Base-by-base conservation (phyloP, 2,329 filamentous ascomycete species). In the Dactylella cylindrospora region DNA sequence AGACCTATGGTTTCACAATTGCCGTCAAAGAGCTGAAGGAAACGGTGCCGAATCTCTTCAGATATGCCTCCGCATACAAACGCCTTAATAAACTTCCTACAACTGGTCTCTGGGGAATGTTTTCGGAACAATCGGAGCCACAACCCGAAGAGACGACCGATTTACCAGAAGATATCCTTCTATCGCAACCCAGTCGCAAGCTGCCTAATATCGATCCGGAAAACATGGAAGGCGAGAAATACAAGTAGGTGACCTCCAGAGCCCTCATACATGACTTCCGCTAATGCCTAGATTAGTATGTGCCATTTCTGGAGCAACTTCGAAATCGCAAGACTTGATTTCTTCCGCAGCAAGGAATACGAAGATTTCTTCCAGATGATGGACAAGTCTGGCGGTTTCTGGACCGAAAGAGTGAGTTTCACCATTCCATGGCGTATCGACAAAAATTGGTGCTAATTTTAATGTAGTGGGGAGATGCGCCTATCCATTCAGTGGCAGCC, bases 251-350 rank as follows among this genome's bases (percentile, higher is more conserved):
- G 22, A 26, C 25, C 2, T 20, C 26, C 13, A n/a, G n/a, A 10
- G 10, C 7, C 22, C 7, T 29, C 12, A 8, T n/a, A n/a, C n/a
- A n/a, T n/a, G n/a, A n/a, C n/a, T n/a, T n/a, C 7, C 23, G 26
- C 57, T 62, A 50, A 62, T 43, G 13, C 4, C 15, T 6, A 6
- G 13, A 3, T 22, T 41, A 62, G 57, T 76, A 98, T 98, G 93
- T 98, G 93, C 73, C 93, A 98, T 77, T 98, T 96, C 78, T 98
- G 93, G 93, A 95, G 90, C 73, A 98, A 98, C 74, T 98, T 98
- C 68, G 93, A 98, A 74, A 98, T 98, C 75, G 93, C 93, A 10
- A 84, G 84, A 60, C 80, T 98, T 64, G 86, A 88, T 75, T 98
- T 90, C 83, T 97, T 97, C 81, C 84, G 93, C 68, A 96, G 90